A percentile compares a stretch with the other conserved stretches of the same genome.
Conservation (phyloP, 2,329 filamentous ascomycete genomes). For the Fusarium oxysporum region DNA sequence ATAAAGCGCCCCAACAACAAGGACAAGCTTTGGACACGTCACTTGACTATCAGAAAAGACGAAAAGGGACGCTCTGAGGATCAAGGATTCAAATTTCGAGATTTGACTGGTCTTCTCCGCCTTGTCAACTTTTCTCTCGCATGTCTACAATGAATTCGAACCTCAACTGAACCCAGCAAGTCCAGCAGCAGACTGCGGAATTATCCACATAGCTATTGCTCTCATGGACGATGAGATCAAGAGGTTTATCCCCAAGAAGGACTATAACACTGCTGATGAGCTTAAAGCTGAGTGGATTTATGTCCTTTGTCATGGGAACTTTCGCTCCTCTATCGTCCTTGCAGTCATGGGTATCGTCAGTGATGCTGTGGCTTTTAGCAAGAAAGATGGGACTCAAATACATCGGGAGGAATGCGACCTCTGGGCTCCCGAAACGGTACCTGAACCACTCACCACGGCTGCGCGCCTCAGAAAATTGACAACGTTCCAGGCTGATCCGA, state of each 20-base stretch:
- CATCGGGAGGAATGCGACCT: constrained; percentile 25
- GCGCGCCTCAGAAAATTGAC: background rate
- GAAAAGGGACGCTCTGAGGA: background rate
- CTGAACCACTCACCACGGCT: background rate
- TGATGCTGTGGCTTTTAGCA: constrained; percentile 1
- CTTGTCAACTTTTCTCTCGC: constrained; percentile 28
- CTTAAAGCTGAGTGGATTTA: constrained; percentile 16
- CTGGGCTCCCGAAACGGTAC: background rate
- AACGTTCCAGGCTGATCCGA: background rate
- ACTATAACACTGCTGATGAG: background rate
- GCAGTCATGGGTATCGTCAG: constrained; percentile 12
- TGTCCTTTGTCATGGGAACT: background rate
- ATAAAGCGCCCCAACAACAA: constrained; percentile 29
- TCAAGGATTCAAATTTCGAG: constrained; percentile 2
- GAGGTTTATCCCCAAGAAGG: background rate
- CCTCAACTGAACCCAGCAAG: background rate
- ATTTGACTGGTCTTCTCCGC: constrained; percentile 28
- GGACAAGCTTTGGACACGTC: constrained; percentile 14
- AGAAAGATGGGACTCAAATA: background rate
- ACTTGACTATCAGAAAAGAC: background rate
- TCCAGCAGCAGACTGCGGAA: background rate
- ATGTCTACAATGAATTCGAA: constrained; percentile 11
- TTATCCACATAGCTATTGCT: background rate
- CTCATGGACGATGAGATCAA: constrained; percentile 26
- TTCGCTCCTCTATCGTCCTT: constrained; percentile 1